Conservation (phyloP, 2,329 filamentous ascomycete genomes). For the Dactylonectria macrodidyma region DNA sequence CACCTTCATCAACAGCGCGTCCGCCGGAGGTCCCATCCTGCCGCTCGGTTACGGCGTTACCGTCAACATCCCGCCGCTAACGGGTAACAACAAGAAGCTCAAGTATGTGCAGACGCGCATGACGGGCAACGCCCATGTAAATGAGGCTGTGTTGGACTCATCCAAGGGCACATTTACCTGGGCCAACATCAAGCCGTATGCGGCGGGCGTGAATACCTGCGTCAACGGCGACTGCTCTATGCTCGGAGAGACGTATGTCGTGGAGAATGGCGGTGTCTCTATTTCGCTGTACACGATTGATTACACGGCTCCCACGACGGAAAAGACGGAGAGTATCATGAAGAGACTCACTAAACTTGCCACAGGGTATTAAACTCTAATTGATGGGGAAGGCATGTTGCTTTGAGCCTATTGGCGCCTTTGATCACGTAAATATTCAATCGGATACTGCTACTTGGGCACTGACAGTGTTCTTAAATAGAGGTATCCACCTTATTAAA, state of each 20-base stretch:
- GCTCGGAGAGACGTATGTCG: constrained; percentile 65
- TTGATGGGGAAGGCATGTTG: background rate
- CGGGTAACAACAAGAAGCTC: constrained; percentile 56
- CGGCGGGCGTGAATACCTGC: constrained; percentile 61
- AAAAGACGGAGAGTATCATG: constrained; percentile 44
- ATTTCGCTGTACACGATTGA: constrained; percentile 66
- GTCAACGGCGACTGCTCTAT: constrained; percentile 66
- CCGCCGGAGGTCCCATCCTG: constrained; percentile 52
- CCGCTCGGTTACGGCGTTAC: constrained; percentile 67
- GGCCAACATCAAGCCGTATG: constrained; percentile 54
- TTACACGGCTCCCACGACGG: constrained; percentile 60
- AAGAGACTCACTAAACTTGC: constrained; percentile 42
- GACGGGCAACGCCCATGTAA: constrained; percentile 63
- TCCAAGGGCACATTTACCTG: constrained; percentile 61
- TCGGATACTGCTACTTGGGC: too few species aligned
- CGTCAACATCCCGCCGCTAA: constrained; percentile 65
- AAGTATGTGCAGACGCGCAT: constrained; percentile 63
- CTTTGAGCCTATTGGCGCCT: too few species aligned
- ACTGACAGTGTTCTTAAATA: too few species aligned
- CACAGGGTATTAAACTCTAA: background rate
- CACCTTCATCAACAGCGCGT: constrained; percentile 57
- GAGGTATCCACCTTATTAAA: too few species aligned
- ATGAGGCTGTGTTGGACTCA: constrained; percentile 61
- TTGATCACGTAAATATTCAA: too few species aligned
- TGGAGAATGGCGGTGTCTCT: constrained; percentile 58